phyloP scores from a whole-genome alignment of 768 basidiomycete genomes.

The Amyloporia xantha region DNA sequence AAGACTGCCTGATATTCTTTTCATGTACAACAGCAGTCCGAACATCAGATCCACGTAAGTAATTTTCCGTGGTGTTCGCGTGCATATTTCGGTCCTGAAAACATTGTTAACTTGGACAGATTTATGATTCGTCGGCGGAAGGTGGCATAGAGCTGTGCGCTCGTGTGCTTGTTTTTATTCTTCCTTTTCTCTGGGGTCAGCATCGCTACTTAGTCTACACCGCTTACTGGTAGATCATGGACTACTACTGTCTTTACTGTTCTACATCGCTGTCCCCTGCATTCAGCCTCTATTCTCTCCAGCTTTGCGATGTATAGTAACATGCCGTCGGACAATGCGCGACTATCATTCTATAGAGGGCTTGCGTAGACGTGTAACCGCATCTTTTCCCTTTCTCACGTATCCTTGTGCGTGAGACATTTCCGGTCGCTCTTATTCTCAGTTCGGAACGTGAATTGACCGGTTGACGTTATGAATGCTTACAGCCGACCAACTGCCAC shows the following conservation, averaged over 20 bases:
- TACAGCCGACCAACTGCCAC: too few species aligned
- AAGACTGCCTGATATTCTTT: conserved; percentile 14
- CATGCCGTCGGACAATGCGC: background rate
- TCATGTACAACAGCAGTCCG: conserved; percentile 3
- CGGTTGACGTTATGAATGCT: too few species aligned
- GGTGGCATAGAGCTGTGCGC: background rate
- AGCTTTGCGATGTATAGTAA: background rate
- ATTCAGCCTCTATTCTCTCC: background rate
- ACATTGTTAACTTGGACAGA: background rate
- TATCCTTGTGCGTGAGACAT: too few species aligned
- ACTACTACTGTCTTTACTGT: background rate
- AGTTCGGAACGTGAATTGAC: too few species aligned
- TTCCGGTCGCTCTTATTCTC: too few species aligned
- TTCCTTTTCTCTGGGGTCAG: background rate
- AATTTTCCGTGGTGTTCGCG: background rate
- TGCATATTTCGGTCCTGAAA: background rate
- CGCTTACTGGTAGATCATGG: background rate
- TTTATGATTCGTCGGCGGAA: conserved; percentile 2
- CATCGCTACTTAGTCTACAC: too few species aligned
- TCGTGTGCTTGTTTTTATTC: background rate
- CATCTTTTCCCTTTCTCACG: too few species aligned
- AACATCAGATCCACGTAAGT: background rate
- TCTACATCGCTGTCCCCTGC: background rate
- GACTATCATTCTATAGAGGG: too few species aligned
- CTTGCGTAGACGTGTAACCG: too few species aligned